phyloP scores from a whole-genome alignment of 1,284 basidiomycete genomes.

The Melampsora abietis-canadensis region DNA sequence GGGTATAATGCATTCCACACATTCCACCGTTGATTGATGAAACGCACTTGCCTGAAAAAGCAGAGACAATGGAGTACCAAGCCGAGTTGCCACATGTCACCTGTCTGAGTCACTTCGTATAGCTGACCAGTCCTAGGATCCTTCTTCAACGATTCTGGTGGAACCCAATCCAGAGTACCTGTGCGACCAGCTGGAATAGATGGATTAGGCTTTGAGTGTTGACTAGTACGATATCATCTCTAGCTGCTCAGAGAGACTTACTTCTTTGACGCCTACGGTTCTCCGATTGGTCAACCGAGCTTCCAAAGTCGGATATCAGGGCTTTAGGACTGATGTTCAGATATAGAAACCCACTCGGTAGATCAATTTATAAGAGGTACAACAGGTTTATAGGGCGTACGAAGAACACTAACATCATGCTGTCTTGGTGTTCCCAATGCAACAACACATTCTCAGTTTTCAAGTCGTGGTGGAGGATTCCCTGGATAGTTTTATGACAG shows the following conservation, averaged over 20 bases:
- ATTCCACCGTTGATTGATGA: constrained; percentile 55
- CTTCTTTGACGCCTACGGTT: constrained; percentile 47
- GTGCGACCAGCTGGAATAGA: constrained; percentile 70
- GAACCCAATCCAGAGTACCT: constrained; percentile 71
- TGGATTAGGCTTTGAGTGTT: constrained; percentile 54
- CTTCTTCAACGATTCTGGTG: constrained; percentile 71
- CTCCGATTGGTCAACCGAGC: constrained; percentile 58
- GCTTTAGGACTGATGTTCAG: constrained; percentile 58
- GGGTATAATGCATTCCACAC: constrained; percentile 56
- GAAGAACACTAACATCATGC: constrained; percentile 61
- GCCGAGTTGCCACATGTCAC: constrained; percentile 62
- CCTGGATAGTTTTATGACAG: neutral
- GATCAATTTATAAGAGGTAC: neutral
- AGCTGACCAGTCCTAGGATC: constrained; percentile 60
- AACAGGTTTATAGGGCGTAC: constrained; percentile 47
- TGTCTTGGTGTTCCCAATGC: constrained; percentile 79
- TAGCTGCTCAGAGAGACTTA: constrained; percentile 11
- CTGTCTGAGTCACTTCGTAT: constrained; percentile 74
- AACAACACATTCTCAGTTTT: constrained; percentile 89
- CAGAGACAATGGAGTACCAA: constrained; percentile 88
- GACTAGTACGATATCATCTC: constrained; percentile 55
- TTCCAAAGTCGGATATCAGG: constrained; percentile 91
- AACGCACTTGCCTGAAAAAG: constrained; percentile 61
- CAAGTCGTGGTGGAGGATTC: constrained; percentile 76
- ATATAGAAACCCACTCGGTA: neutral